A percentile compares a stretch with the other conserved stretches of the same genome.
These are phyloP conservation scores for Fraxinus velutina DNA, from an alignment of 305 asterid genomes.

Conservation along the genomic window DNA sequence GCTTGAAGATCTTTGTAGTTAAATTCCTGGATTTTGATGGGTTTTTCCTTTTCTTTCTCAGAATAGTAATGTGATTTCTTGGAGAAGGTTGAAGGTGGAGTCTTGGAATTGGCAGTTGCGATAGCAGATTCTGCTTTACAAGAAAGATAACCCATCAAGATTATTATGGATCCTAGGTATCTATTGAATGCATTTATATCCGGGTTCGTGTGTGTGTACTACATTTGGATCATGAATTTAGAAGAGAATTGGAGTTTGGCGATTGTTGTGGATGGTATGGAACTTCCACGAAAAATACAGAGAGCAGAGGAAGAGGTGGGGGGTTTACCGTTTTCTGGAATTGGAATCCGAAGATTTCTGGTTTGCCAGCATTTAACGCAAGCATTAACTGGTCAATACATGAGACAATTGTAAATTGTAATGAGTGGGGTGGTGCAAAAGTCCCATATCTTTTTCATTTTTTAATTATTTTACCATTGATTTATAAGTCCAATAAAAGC, in stretches of 20 bases:
- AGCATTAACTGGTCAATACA: not conserved
- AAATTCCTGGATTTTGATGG: constrained; percentile 61
- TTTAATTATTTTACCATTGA: not conserved
- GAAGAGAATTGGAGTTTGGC: not conserved
- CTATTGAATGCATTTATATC: not conserved
- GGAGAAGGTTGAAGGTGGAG: constrained; percentile 28
- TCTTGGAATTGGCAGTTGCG: constrained; percentile 42
- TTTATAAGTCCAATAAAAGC: too few species aligned
- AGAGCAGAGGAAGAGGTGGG: not conserved
- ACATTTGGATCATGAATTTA: not conserved
- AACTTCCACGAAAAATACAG: not conserved
- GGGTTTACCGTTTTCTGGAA: not conserved
- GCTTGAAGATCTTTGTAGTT: constrained; percentile 66
- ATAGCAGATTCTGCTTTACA: constrained; percentile 72
- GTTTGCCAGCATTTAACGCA: not conserved
- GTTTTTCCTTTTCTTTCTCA: constrained; percentile 27
- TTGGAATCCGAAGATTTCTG: not conserved
- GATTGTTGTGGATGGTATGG: not conserved
- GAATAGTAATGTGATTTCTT: constrained; percentile 28
- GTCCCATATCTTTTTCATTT: not conserved
- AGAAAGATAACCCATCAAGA: constrained; percentile 66
- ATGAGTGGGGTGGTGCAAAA: too few species aligned
- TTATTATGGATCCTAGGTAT: not conserved
- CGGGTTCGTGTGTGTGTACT: not conserved
- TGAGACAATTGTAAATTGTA: too few species aligned